phyloP scores from a whole-genome alignment of 352 stramenopile species.

The Elongisporangium prolatum region DNA sequence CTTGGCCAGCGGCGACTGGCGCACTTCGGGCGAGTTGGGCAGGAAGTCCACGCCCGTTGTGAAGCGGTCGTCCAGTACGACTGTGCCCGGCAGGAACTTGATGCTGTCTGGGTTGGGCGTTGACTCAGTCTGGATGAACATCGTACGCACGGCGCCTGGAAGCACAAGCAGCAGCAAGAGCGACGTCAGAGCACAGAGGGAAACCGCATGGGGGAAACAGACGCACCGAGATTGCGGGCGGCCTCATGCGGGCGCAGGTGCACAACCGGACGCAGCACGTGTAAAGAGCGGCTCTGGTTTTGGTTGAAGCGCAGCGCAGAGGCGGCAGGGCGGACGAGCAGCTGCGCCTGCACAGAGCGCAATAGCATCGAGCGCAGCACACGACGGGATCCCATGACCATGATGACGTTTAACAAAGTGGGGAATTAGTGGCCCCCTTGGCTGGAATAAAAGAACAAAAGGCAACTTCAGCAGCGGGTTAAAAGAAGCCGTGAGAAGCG shows the following conservation, averaged over 20 bases:
- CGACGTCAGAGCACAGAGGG: neutral
- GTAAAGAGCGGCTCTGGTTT: neutral
- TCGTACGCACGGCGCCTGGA: slow-evolving; percentile 64
- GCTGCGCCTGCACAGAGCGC: neutral
- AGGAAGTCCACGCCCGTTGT: slow-evolving; percentile 87
- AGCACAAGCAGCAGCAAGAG: neutral
- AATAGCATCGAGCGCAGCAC: neutral
- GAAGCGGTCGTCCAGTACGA: slow-evolving; percentile 89
- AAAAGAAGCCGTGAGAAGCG: neutral
- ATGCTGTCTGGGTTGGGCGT: slow-evolving; percentile 98
- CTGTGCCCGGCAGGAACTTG: slow-evolving; percentile 95
- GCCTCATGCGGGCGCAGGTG: slow-evolving; percentile 4
- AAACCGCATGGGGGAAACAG: neutral
- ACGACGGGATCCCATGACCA: neutral
- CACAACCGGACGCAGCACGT: slow-evolving; percentile 1
- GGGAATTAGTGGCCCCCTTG: neutral
- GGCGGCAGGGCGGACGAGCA: neutral
- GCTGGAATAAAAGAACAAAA: neutral
- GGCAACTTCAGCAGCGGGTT: neutral
- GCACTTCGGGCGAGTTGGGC: slow-evolving; percentile 77
- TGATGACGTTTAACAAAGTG: neutral
- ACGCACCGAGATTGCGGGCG: neutral
- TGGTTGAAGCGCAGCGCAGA: neutral
- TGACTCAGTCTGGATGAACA: slow-evolving; percentile 98
- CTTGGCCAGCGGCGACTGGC: slow-evolving; percentile 93